Percentiles rank a stretch among this genome's conserved stretches.
Conservation (phyloP, 306 rosid species). For the Abrus pulchellus region DNA sequence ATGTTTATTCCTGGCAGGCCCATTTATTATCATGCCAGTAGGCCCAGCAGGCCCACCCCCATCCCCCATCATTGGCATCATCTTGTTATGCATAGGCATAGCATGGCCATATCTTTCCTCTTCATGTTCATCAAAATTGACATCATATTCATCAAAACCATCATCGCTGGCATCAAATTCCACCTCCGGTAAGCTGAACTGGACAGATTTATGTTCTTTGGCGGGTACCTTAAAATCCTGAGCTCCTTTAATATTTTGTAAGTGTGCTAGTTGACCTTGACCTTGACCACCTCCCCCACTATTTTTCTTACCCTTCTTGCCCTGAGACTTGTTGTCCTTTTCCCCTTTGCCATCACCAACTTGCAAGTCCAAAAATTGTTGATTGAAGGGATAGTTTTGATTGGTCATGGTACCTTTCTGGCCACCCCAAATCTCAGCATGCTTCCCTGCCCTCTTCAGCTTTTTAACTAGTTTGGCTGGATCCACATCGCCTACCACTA, state of each 20-base stretch:
- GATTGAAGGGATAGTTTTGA: slow-evolving; percentile 53
- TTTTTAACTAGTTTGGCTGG: slow-evolving; percentile 58
- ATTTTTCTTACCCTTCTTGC: slow-evolving; percentile 51
- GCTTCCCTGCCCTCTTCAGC: slow-evolving; percentile 70
- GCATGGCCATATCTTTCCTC: slow-evolving; percentile 18
- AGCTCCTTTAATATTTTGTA: slow-evolving; percentile 52
- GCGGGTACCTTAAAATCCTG: slow-evolving; percentile 50
- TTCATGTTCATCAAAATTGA: background rate
- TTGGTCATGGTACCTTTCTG: slow-evolving; percentile 50
- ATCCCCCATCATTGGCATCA: slow-evolving; percentile 23
- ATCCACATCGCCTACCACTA: slow-evolving; percentile 66
- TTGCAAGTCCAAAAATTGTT: slow-evolving; percentile 63
- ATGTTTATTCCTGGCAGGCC: slow-evolving; percentile 51
- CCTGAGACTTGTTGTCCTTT: slow-evolving; percentile 54
- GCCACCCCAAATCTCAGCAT: slow-evolving; percentile 72
- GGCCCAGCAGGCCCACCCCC: slow-evolving; percentile 50
- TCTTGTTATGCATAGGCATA: background rate
- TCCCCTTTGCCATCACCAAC: slow-evolving; percentile 46
- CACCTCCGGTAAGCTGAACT: slow-evolving; percentile 59
- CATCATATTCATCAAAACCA: background rate
- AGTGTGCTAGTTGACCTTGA: slow-evolving; percentile 38
- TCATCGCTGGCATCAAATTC: slow-evolving; percentile 51
- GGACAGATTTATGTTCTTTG: slow-evolving; percentile 70
- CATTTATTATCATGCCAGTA: slow-evolving; percentile 44
- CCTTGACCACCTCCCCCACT: slow-evolving; percentile 47